Conservation (phyloP, 768 basidiomycete species). For the Leccinum ochraceum region DNA sequence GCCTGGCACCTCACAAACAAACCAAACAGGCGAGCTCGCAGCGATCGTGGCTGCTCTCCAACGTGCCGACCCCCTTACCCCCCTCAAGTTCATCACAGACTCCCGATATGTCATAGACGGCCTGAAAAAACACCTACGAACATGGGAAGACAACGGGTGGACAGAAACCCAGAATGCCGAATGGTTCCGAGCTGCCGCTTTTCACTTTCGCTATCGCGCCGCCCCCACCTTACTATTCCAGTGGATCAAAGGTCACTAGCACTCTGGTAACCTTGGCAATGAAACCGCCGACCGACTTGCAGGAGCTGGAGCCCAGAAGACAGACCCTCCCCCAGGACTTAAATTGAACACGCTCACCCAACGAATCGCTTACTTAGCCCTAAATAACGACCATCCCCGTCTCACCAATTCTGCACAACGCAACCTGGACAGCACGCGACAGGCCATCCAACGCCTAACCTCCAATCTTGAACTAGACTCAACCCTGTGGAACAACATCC, state of each 20-base stretch:
- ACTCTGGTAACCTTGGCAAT: conserved; percentile 20
- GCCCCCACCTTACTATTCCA: conserved; percentile 21
- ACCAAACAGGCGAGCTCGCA: neutral
- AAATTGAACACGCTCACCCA: too few relatives aligned
- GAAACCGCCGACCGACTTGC: conserved; percentile 29
- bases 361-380: too few relatives aligned
- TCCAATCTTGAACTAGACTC: neutral
- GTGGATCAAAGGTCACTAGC: conserved; percentile 29
- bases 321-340: neutral
- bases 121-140: conserved; percentile 5
- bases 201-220: conserved; percentile 8
- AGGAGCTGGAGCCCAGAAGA: conserved; percentile 11
- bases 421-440: too few relatives aligned
- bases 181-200: conserved; percentile 2
- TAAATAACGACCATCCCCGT: too few relatives aligned
- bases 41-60: neutral
- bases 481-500: neutral
- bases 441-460: neutral
- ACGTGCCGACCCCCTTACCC: neutral
- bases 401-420: too few relatives aligned
- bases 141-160: conserved; percentile 1
- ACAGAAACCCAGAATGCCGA: conserved; percentile 14
- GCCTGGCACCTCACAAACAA: neutral
- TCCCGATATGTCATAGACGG: neutral
- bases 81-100: neutral